A percentile compares a stretch with the other conserved stretches of the same genome.
Conservation (phyloP, 2,329 filamentous ascomycete genomes). For the Fusarium buharicum region DNA sequence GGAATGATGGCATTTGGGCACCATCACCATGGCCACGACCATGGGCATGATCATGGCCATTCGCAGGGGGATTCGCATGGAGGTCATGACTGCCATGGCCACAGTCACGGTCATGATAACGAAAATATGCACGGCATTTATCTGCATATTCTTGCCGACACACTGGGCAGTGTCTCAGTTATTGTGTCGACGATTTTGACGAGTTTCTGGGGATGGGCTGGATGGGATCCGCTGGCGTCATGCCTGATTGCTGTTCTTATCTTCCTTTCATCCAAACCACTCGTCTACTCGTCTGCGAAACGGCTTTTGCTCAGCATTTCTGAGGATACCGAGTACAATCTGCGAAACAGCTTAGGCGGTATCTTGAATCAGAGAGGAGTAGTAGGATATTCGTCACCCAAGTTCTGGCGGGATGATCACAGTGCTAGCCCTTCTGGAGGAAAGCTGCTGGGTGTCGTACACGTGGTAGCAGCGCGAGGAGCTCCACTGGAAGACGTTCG, state of each 20-base stretch:
- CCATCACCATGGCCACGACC: conserved; percentile 65
- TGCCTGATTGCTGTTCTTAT: conserved; percentile 94
- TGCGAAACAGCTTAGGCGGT: conserved; percentile 86
- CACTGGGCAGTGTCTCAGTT: conserved; percentile 91
- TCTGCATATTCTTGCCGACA: conserved; percentile 93
- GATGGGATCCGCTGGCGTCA: conserved; percentile 94
- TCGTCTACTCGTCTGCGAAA: conserved; percentile 86
- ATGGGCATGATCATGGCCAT: conserved; percentile 53
- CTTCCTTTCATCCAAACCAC: conserved; percentile 87
- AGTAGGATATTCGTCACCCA: conserved; percentile 83
- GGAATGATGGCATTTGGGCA: conserved; percentile 88
- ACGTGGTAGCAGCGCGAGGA: conserved; percentile 78
- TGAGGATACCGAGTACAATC: conserved; percentile 84
- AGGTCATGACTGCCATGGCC: conserved; percentile 53
- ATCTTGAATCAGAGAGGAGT: conserved; percentile 86
- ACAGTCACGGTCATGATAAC: conserved; percentile 73
- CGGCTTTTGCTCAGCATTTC: conserved; percentile 86
- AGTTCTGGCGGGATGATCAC: conserved; percentile 90
- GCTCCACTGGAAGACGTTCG: conserved; percentile 85
- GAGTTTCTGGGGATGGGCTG: conserved; percentile 87
- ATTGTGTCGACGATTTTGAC: conserved; percentile 92
- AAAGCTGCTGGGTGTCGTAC: conserved; percentile 82
- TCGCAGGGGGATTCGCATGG: conserved; percentile 45
- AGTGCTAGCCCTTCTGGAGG: conserved; percentile 56
- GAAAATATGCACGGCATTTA: conserved; percentile 99